Percentiles rank a stretch among this genome's conserved stretches.
These are phyloP conservation scores for Cucurbita maxima DNA, from an alignment of 306 rosid species.

Conservation along the genomic window DNA sequence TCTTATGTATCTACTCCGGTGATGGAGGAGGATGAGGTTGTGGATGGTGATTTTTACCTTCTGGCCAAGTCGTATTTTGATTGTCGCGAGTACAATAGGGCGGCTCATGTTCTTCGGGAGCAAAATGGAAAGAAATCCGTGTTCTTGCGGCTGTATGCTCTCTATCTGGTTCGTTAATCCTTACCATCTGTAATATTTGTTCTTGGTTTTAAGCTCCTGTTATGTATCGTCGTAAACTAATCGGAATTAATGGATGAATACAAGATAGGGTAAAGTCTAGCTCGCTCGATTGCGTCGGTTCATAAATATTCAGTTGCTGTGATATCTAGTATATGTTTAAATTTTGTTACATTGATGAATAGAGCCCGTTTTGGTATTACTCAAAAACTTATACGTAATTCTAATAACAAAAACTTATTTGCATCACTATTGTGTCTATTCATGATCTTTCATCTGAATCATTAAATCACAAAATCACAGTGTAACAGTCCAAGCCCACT, in stretches of 20 bases:
- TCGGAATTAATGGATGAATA: not conserved
- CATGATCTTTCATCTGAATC: not conserved
- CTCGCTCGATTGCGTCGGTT: not conserved
- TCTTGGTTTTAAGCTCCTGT: not conserved
- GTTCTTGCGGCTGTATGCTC: constrained; percentile 74
- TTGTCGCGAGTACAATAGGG: constrained; percentile 77
- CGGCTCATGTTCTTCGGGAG: constrained; percentile 79
- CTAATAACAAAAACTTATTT: not conserved
- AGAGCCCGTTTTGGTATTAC: not conserved
- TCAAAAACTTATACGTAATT: not conserved
- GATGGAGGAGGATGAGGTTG: constrained; percentile 85
- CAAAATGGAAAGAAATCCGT: constrained; percentile 61
- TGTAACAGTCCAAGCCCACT: too few species aligned
- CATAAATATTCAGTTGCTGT: not conserved
- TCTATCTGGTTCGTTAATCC: constrained; percentile 45
- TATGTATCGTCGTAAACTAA: not conserved
- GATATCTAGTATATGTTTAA: not conserved
- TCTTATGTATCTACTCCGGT: constrained; percentile 79
- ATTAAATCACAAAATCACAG: not conserved
- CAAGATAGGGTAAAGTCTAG: not conserved
- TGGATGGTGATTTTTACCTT: constrained; percentile 66
- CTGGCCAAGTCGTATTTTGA: constrained; percentile 83
- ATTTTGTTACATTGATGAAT: not conserved
- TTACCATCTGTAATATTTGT: not conserved
- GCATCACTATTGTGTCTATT: not conserved